phyloP scores from a whole-genome alignment of 371 early-diverging fungal species.

The Rhizopus arrhizus region DNA sequence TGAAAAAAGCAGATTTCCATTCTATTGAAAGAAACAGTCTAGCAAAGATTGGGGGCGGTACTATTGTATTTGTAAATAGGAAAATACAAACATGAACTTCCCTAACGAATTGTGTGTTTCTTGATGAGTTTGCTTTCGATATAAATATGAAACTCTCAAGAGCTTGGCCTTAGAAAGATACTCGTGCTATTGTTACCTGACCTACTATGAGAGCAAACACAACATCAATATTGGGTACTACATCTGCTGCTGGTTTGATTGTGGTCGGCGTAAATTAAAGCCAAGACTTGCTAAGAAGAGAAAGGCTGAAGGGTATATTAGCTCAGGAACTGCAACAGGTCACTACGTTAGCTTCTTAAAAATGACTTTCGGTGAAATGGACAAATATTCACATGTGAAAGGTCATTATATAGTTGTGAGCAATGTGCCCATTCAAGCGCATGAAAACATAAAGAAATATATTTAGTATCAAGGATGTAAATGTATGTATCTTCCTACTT shows the following conservation, averaged over 20 bases:
- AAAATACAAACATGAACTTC: too few relatives aligned
- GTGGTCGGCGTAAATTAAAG: conserved; percentile 6
- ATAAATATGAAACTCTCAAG: too few relatives aligned
- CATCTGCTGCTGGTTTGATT: conserved; percentile 7
- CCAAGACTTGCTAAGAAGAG: conserved; percentile 8
- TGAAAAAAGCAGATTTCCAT: conserved; percentile 6
- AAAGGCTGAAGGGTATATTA: conserved; percentile 1
- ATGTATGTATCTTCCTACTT: conserved; percentile 19
- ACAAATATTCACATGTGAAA: conserved; percentile 17
- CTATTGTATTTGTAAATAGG: too few relatives aligned
- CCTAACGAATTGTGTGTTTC: too few relatives aligned
- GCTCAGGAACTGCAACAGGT: conserved; percentile 3
- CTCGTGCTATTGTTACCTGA: conserved; percentile 8
- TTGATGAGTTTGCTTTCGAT: too few relatives aligned
- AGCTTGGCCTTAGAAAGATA: not conserved
- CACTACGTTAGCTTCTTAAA: conserved; percentile 8
- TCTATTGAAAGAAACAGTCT: too few relatives aligned
- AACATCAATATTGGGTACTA: conserved; percentile 6
- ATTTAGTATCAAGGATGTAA: conserved; percentile 21
- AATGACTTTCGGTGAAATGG: conserved; percentile 19
- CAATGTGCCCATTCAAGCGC: conserved; percentile 11
- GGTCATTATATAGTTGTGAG: conserved; percentile 15
- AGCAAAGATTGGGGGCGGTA: too few relatives aligned
- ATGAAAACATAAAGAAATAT: conserved; percentile 20
- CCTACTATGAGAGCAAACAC: conserved; percentile 8